A percentile compares a stretch with the other conserved stretches of the same genome.
phyloP scores from a whole-genome alignment of 257 asterid genomes.

The Solanum paucissectum region DNA sequence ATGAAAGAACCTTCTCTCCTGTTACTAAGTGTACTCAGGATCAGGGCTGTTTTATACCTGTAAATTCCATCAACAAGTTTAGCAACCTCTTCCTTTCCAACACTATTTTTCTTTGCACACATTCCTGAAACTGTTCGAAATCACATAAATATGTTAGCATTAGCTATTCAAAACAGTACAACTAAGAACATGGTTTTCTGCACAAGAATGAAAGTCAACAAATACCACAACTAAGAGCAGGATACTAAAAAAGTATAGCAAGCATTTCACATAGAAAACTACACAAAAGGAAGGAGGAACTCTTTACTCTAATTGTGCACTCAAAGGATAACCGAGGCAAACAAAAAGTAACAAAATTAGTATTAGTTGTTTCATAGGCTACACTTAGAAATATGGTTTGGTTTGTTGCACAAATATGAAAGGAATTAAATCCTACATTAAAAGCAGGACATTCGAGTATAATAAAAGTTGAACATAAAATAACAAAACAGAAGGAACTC shows the following conservation, averaged over 20 bases:
- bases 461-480: neutral
- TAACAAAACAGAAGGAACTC: neutral
- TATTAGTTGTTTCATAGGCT: neutral
- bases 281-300: neutral
- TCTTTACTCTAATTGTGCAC: neutral
- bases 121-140: neutral
- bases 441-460: neutral
- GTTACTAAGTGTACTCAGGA: neutral
- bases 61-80: constrained; percentile 4
- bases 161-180: neutral
- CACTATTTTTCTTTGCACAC: neutral
- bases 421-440: neutral
- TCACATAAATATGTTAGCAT: neutral
- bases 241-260: neutral
- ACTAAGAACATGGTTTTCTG: neutral
- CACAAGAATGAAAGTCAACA: neutral
- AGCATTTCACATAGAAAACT: neutral
- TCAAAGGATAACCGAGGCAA: neutral
- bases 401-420: neutral
- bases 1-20: neutral
- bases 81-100: constrained; percentile 3
- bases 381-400: neutral
- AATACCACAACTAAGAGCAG: neutral
- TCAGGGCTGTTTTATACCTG: neutral
- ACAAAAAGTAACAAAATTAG: neutral